These are phyloP conservation scores for Thymus mandschuricus DNA, from an alignment of 257 asterid species.

Conservation along the genomic window DNA sequence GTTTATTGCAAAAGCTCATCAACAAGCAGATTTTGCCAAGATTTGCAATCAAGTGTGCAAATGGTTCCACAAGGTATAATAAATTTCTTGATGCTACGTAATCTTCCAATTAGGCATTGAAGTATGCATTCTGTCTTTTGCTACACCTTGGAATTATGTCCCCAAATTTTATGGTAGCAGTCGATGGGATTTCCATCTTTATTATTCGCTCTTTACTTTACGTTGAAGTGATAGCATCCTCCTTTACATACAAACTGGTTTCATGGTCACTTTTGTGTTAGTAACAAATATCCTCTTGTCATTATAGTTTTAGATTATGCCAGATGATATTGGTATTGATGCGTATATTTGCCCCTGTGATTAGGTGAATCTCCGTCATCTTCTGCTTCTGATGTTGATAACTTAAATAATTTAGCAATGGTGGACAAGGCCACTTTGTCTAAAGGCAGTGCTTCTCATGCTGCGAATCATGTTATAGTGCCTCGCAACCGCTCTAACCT, in stretches of 20 bases:
- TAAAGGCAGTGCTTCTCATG: constrained; percentile 59
- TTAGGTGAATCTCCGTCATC: constrained; percentile 96
- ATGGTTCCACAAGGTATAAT: constrained; percentile 73
- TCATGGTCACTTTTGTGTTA: background rate
- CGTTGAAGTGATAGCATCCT: background rate
- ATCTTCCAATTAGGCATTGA: constrained; percentile 19
- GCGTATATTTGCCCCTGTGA: constrained; percentile 34
- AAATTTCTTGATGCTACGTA: background rate
- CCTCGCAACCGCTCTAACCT: constrained; percentile 66
- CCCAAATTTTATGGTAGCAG: background rate
- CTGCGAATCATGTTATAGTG: constrained; percentile 61
- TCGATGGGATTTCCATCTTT: background rate
- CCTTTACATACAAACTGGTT: background rate
- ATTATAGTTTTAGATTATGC: constrained; percentile 9
- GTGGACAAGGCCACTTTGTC: constrained; percentile 59
- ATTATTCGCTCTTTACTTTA: constrained; percentile 4
- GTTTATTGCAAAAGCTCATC: constrained; percentile 69
- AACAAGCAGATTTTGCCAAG: constrained; percentile 54
- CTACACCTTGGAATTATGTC: background rate
- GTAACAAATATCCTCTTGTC: constrained; percentile 1
- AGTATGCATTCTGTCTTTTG: background rate
- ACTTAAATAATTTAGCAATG: constrained; percentile 69
- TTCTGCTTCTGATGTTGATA: constrained; percentile 92
- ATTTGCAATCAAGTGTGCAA: constrained; percentile 68
- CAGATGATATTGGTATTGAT: constrained; percentile 28